Evolutionary conservation across 352 stramenopile genomes (phyloP).

Genomic region (Pythium brachiatum): DNA sequence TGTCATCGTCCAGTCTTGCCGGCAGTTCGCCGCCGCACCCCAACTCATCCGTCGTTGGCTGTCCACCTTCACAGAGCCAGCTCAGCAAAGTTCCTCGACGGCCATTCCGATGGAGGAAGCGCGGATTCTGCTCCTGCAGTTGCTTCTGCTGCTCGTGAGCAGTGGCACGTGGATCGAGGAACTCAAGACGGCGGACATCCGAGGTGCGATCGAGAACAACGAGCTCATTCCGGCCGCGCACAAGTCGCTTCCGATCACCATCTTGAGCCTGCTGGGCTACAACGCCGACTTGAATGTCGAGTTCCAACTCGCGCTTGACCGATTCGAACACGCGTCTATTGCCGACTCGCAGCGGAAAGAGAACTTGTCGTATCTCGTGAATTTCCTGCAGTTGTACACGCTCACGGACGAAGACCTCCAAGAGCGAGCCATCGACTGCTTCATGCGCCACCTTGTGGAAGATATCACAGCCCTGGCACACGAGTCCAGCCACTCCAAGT

Average conservation of each 20-base stretch:
- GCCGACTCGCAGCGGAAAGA: constrained; percentile 29
- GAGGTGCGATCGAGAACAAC: constrained; percentile 58
- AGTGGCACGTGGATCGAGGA: constrained; percentile 48
- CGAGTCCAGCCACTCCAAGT: constrained; percentile 14
- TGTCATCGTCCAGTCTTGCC: constrained; percentile 29
- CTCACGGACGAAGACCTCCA: constrained; percentile 48
- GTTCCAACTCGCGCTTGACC: constrained; percentile 43
- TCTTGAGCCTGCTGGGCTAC: constrained; percentile 67
- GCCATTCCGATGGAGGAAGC: constrained; percentile 20
- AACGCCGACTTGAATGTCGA: constrained; percentile 68
- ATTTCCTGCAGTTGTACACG: constrained; percentile 65
- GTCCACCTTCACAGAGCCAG: constrained; percentile 33
- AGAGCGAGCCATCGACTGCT: constrained; percentile 43
- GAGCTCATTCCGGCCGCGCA: constrained; percentile 42
- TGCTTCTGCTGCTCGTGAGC: constrained; percentile 56
- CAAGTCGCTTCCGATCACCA: constrained; percentile 55
- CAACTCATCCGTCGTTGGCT: constrained; percentile 39
- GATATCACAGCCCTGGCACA: constrained; percentile 12
- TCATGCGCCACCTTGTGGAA: constrained; percentile 48
- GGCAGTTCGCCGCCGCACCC: constrained; percentile 15
- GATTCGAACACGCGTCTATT: constrained; percentile 30
- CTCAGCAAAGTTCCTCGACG: background rate
- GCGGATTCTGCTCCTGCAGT: constrained; percentile 44
- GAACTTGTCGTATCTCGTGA: constrained; percentile 47
- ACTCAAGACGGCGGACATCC: constrained; percentile 50